These are phyloP conservation scores for Mangifera indica DNA, from an alignment of 345 rosid genomes.

Conservation along the genomic window DNA sequence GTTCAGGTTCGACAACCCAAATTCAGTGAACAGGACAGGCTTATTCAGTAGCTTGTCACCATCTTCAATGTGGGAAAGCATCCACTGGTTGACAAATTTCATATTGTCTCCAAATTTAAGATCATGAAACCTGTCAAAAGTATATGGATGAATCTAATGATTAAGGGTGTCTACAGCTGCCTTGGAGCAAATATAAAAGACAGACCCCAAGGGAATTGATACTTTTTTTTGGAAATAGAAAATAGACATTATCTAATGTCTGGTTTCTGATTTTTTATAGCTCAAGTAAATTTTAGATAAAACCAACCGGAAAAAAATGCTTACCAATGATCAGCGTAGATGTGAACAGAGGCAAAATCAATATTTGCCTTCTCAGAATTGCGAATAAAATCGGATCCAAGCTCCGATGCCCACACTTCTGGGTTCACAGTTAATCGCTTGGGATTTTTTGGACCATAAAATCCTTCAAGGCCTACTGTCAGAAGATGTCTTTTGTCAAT, in stretches of 20 bases:
- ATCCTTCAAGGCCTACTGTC: slow-evolving; percentile 93
- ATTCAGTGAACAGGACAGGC: slow-evolving; percentile 88
- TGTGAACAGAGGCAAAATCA: slow-evolving; percentile 90
- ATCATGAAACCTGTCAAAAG: slow-evolving; percentile 58
- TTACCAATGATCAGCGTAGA: slow-evolving; percentile 96
- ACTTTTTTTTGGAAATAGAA: background rate
- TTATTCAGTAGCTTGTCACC: slow-evolving; percentile 73
- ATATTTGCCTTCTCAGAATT: slow-evolving; percentile 56
- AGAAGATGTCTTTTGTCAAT: slow-evolving; percentile 83
- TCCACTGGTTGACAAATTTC: slow-evolving; percentile 69
- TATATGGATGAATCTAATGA: slow-evolving; percentile 10
- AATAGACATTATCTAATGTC: background rate
- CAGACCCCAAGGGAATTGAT: background rate
- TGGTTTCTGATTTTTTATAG: background rate
- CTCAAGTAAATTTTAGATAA: background rate
- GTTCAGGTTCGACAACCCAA: slow-evolving; percentile 74
- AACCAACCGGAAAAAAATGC: slow-evolving; percentile 12
- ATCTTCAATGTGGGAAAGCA: slow-evolving; percentile 85
- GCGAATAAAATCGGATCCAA: slow-evolving; percentile 86
- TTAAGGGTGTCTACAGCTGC: background rate
- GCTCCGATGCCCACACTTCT: slow-evolving; percentile 69
- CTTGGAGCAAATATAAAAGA: background rate
- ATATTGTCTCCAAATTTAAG: slow-evolving; percentile 61
- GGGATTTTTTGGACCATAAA: slow-evolving; percentile 82
- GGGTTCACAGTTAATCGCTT: slow-evolving; percentile 78